Evolutionary conservation across 192 early-diverging fungal genomes (phyloP), one percentile per base, ranked within the genome.

Genomic region (Entomortierella beljakovae): DNA sequence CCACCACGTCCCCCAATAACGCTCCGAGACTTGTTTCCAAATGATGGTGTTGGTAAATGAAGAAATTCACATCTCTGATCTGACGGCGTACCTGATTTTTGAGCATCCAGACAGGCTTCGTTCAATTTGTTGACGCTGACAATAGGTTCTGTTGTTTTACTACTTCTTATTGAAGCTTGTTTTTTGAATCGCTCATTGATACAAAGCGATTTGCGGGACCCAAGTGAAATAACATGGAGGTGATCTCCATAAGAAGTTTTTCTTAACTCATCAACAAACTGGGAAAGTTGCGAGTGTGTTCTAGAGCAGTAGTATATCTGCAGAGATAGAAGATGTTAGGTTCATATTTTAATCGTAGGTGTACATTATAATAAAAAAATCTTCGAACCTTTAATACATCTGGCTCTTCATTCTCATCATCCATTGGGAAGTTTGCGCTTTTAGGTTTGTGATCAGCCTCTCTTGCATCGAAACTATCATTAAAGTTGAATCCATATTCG

Each of bases 241-340:
- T 82, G 55, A 29, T 89, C 85, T 1, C 81, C 81, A 67, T 92
- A 96, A 10, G 52, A 64, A 1, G 97, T 97, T 75, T 94, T 96
- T 68, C 89, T 84, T 11, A 98, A 67, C 77, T 99, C 95, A 64
- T 85, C 79, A 0, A 97, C 80, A 69, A 99, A 95, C 72, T 99
- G 97, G 26, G 89, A 82, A 18, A 99, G 80, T 81, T 99, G 97
- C 6, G 95, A 97, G 77, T 99, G 97, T 18, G 94, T 94, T 42
- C 92, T 87, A 22, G 91, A 93, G 18, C 90, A 87, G 72, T 91
- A 94, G 48, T 85, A 86, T 4, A 92, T 86, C 83, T 90, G 53
- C 18, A 61, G 9, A 7, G 20, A 5, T 4, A 23, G 35, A 31
- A 32, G 22, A 9, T 26, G 18, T 48, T 31, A 31, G 9, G 32